Percentiles rank a stretch among this genome's conserved stretches.
These are phyloP conservation scores for Cryphonectria nitschkei DNA, from an alignment of 2,329 filamentous ascomycete species.

Conservation along the genomic window DNA sequence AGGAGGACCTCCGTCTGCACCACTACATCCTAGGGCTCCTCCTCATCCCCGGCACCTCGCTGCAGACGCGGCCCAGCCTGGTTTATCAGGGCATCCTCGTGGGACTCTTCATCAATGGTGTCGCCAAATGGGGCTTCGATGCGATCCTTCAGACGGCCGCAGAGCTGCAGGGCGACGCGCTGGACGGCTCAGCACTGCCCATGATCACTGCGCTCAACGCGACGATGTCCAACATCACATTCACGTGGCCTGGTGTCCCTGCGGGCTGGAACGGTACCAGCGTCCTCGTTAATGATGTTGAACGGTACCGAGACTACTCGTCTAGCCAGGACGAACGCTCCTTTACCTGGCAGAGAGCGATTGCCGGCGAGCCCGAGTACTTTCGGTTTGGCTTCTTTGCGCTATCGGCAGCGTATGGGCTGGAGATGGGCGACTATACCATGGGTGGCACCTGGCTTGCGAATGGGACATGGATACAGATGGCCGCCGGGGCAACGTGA, in stretches of 20 bases:
- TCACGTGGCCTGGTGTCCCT: conserved; percentile 32
- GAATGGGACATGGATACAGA: conserved; percentile 36
- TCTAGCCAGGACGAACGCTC: conserved; percentile 28
- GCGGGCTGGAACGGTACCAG: conserved; percentile 36
- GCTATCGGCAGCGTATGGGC: conserved; percentile 34
- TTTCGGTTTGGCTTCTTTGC: conserved; percentile 35
- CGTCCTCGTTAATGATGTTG: conserved; percentile 38
- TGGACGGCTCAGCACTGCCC: conserved; percentile 51
- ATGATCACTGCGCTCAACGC: conserved; percentile 39
- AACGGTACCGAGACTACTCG: conserved; percentile 35
- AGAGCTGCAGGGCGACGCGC: conserved; percentile 55
- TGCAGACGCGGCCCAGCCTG: conserved; percentile 70
- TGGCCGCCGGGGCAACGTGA: conserved; percentile 20
- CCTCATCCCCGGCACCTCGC: conserved; percentile 70
- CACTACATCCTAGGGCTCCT: conserved; percentile 76
- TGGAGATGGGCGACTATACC: conserved; percentile 33
- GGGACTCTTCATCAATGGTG: conserved; percentile 78
- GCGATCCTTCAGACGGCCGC: conserved; percentile 70
- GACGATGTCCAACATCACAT: conserved; percentile 57
- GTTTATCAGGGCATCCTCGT: conserved; percentile 74
- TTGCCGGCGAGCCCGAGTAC: conserved; percentile 32
- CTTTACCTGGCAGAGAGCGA: conserved; percentile 33
- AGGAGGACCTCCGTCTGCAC: conserved; percentile 70
- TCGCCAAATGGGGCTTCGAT: conserved; percentile 76
- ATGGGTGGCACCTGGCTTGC: conserved; percentile 36